A percentile compares a stretch with the other conserved stretches of the same genome.
Evolutionary conservation across 768 basidiomycete species (phyloP).

Genomic region (Phlebiopsis gigantea): DNA sequence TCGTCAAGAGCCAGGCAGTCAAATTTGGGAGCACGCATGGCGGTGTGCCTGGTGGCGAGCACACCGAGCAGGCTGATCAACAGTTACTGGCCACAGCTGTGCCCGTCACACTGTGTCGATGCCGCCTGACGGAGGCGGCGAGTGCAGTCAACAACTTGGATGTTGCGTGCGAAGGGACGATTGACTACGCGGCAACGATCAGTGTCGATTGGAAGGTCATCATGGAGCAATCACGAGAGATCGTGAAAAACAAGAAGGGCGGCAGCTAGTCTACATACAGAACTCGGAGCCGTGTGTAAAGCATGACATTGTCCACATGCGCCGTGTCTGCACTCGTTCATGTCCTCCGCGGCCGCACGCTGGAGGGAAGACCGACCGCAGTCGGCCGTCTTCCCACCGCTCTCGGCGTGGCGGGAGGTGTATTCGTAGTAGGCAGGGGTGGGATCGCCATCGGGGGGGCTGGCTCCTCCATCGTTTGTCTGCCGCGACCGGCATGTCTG

Average conservation of each 20-base stretch:
- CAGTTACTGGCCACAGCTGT: not conserved
- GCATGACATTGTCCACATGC: not conserved
- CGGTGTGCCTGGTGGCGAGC: not conserved
- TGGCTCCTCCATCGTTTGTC: not conserved
- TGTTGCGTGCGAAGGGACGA: not conserved
- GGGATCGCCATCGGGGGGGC: not conserved
- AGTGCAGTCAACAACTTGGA: not conserved
- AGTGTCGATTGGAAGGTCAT: not conserved
- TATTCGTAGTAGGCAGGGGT: not conserved
- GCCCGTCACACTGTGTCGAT: not conserved
- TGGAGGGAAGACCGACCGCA: constrained; percentile 17
- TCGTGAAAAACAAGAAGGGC: not conserved
- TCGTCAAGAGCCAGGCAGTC: not conserved
- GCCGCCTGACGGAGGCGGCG: not conserved
- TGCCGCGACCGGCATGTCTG: not conserved
- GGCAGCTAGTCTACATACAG: not conserved
- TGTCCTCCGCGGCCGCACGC: constrained; percentile 18
- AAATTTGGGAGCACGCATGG: not conserved
- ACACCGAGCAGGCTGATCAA: not conserved
- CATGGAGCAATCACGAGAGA: not conserved
- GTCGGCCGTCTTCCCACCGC: constrained; percentile 6
- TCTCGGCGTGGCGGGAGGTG: constrained; percentile 5
- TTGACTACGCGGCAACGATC: not conserved
- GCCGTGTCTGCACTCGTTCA: not conserved
- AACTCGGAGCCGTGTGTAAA: not conserved